These are phyloP conservation scores for Phytophthora litchii DNA, from an alignment of 352 stramenopile species.

Conservation along the genomic window DNA sequence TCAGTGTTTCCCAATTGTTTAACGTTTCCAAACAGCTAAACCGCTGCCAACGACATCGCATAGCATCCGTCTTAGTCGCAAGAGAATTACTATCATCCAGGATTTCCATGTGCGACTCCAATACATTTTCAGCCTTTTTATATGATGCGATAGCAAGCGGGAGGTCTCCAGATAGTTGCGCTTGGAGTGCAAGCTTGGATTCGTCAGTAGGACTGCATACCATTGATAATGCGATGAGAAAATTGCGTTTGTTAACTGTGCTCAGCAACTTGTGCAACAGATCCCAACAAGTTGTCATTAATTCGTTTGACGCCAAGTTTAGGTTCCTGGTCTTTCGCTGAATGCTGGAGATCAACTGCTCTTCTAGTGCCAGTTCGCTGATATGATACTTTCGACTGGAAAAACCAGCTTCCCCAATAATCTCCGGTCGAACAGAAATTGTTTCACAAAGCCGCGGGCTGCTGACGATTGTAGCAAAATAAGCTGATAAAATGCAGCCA, in stretches of 20 bases:
- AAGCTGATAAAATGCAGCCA: conserved; percentile 53
- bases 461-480: conserved; percentile 47
- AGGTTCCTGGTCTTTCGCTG: conserved; percentile 5
- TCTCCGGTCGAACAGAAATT: conserved; percentile 42
- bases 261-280: conserved; percentile 77
- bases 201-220: conserved; percentile 59
- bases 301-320: conserved; percentile 22
- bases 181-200: conserved; percentile 62
- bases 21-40: conserved; percentile 66
- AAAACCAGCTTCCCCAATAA: conserved; percentile 63
- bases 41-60: conserved; percentile 68
- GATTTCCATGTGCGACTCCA: conserved; percentile 49
- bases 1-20: conserved; percentile 73
- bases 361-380: conserved; percentile 71
- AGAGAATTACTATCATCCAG: conserved; percentile 35
- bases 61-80: conserved; percentile 45
- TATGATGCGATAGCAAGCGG: conserved; percentile 74
- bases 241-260: conserved; percentile 67
- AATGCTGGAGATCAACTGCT: conserved; percentile 52
- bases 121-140: conserved; percentile 61
- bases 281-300: conserved; percentile 54
- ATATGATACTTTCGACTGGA: conserved; percentile 61
- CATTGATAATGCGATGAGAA: conserved; percentile 62
- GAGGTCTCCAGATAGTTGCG: conserved; percentile 71
- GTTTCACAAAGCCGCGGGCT: conserved; percentile 35